phyloP scores from a whole-genome alignment of 2,329 filamentous ascomycete species.

The Penicillium sumatraense region DNA sequence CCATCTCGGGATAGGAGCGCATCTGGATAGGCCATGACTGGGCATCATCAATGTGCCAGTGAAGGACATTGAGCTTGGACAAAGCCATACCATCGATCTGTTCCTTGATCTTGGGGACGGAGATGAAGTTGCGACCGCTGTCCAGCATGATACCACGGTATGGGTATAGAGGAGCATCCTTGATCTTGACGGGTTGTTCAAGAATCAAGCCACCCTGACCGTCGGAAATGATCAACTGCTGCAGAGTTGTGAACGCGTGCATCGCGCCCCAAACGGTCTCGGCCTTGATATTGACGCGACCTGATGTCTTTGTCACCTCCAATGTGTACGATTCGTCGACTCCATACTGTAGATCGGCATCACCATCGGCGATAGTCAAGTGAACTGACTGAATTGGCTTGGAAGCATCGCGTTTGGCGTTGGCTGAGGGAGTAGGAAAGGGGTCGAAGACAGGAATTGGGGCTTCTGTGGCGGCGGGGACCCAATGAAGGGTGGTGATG shows the following conservation, averaged over 20 bases:
- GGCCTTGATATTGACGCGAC: conserved; percentile 51
- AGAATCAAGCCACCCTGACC: conserved; percentile 51
- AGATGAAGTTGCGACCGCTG: conserved; percentile 60
- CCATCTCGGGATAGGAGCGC: conserved; percentile 56
- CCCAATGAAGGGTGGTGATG: conserved; percentile 58
- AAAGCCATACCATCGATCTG: conserved; percentile 61
- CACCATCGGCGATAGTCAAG: conserved; percentile 51
- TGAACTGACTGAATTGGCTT: conserved; percentile 48
- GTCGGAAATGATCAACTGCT: conserved; percentile 59
- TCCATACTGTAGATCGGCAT: conserved; percentile 58
- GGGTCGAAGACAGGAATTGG: conserved; percentile 56
- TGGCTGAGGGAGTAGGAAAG: conserved; percentile 52
- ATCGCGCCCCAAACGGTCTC: conserved; percentile 60
- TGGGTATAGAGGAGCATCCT: conserved; percentile 57
- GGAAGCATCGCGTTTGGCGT: conserved; percentile 34
- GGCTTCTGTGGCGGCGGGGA: conserved; percentile 57
- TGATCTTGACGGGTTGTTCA: conserved; percentile 58
- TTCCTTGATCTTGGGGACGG: conserved; percentile 56
- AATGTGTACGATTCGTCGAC: conserved; percentile 63
- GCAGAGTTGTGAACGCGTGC: conserved; percentile 62
- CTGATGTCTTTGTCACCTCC: conserved; percentile 45
- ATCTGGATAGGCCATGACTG: conserved; percentile 62
- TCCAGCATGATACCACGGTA: conserved; percentile 62
- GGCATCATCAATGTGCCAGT: conserved; percentile 61
- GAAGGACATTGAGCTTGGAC: conserved; percentile 62